Base-by-base conservation (phyloP, 164 flowering plant genomes). In the Vitis labrusca region DNA sequence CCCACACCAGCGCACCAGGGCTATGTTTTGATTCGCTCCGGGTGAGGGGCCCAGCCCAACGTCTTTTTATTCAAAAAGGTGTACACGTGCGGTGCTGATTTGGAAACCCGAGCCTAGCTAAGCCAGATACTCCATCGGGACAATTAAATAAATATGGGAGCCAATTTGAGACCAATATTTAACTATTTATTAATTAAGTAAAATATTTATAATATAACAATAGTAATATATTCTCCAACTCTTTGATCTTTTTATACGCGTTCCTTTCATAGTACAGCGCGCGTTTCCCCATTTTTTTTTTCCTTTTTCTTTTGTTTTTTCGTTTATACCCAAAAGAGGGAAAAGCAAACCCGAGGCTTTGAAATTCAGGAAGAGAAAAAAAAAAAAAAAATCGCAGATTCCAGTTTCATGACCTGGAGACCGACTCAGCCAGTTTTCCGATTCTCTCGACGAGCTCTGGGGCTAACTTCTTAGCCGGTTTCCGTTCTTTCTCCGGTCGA, bases 391-490 rank as follows among this genome's bases (percentile, higher is more conserved):
- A 2, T 19, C 27, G 14, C 60, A 56, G 66, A 50, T 68, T 23
- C 56, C 68, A 59, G 63, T 65, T 37, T 75, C 68, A 79, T 50
- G 82, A 84, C 81, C 84, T 80, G 74, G 82, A 76, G 48, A 93
- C 93, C 50, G 90, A 84, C 72, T 92, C 96, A 9, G 91, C 97
- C 73, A 95, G 83, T 80, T 84, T 89, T 50, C 89, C 93, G 1
- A 95, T 83, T 65, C 73, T 83, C 75, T 89, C 89, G 0, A 86
- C 85, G 12, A 95, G 82, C 78, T 86, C 90, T 51, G 99, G 97
- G n/a, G 97, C 85, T 48, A 91, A 69, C 61, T 89, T 86, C 76
- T 82, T 85, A 7, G 62, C 75, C 77, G 89, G 87, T 77, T 79
- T 85, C 74, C 74, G 73, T 29, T 80, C 88, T 83, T 84, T 89